These are phyloP conservation scores for Chloris gayana DNA, from an alignment of 176 grass and related monocot genomes.

Conservation along the genomic window DNA sequence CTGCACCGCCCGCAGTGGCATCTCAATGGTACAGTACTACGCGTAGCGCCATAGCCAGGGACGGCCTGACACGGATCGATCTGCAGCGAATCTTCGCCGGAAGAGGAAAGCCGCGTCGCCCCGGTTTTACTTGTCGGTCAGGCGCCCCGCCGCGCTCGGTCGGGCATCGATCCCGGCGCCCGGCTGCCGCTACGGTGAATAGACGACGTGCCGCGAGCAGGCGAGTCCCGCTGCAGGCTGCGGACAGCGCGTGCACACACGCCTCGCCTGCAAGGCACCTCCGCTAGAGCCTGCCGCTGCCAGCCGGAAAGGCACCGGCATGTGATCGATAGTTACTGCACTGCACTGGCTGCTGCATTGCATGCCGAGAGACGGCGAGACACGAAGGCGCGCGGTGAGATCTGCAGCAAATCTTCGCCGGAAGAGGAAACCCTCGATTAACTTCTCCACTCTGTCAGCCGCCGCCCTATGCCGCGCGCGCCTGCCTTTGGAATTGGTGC, in stretches of 20 bases:
- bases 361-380: no score
- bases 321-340: conserved; percentile 1
- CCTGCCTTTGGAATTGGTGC: neutral
- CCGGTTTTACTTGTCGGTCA: neutral
- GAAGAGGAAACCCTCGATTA: neutral
- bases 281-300: no score
- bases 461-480: neutral
- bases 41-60: no score
- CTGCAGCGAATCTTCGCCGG: neutral
- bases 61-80: neutral
- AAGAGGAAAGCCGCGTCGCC: neutral
- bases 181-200: no score
- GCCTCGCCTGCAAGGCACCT: no score
- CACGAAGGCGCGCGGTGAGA: neutral
- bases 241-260: no score
- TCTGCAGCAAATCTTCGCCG: neutral
- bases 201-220: neutral
- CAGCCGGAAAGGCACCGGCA: neutral
- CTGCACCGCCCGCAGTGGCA: neutral
- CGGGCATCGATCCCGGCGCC: neutral
- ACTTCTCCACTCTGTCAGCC: neutral
- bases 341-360: neutral
- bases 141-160: neutral
- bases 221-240: neutral
- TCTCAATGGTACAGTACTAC: no score